phyloP scores from a whole-genome alignment of 1,284 basidiomycete genomes.

The Tausonia pullulans region DNA sequence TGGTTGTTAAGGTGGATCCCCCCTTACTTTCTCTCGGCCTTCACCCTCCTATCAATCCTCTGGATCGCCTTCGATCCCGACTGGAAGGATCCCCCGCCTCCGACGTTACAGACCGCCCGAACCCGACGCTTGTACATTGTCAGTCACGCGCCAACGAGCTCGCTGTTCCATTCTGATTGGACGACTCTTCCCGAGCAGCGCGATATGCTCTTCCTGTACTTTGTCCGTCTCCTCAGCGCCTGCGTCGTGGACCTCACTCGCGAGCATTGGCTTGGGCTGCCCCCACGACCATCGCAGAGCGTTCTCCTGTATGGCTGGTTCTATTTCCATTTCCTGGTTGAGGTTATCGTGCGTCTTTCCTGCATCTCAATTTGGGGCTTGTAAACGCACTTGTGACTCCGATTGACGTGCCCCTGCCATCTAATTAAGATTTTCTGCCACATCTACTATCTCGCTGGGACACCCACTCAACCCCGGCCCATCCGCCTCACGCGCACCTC shows the following conservation, averaged over 20 bases:
- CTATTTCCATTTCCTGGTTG: background rate
- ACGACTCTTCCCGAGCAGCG: too few species aligned
- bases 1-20: background rate
- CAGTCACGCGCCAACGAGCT: too few species aligned
- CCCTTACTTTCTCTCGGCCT: background rate
- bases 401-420: background rate
- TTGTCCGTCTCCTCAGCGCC: too few species aligned
- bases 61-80: background rate
- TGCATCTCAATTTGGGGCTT: background rate
- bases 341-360: background rate
- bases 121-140: too few species aligned
- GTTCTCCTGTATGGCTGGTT: too few species aligned
- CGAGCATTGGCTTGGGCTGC: too few species aligned
- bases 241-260: too few species aligned
- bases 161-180: too few species aligned
- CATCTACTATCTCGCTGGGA: background rate
- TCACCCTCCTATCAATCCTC: background rate
- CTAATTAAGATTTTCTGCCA: background rate
- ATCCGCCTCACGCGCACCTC: constrained; percentile 4
- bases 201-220: too few species aligned
- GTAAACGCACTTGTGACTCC: background rate
- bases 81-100: too few species aligned
- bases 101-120: too few species aligned
- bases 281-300: too few species aligned
- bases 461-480: background rate